Base-by-base conservation (phyloP, 768 basidiomycete genomes). In the Coprinopsis strossmayeri region DNA sequence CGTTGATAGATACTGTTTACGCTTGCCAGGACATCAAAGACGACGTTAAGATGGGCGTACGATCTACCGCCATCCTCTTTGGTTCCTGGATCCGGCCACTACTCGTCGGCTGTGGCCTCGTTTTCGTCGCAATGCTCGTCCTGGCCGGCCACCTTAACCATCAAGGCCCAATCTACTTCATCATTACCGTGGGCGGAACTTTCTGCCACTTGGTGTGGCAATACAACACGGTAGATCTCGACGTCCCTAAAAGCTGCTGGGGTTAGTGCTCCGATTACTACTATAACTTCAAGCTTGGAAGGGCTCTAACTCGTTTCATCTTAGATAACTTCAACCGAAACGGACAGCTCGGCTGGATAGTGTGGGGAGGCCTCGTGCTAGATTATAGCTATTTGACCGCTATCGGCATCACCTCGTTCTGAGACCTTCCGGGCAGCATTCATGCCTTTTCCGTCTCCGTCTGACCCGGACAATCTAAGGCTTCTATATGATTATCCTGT, bases 21-120 rank as follows among this genome's bases (percentile, higher is more conserved):
- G 87, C 84, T 15, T 87, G 84, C 60, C 78, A 88, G 69, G 88
- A 91, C 62, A 81, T 83, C 48, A 64, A 72, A 48, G 88, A 89
- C 65, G 87, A 90, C 62, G 62, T 81, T 34, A 73, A 77, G 44
- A 80, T 78, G 48, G 84, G 83, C n/a, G 79, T 89, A 34, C 78
- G 81, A 52, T 89, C 85, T 5, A 89, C 84, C 21, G 87, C 88
- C 0, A 74, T 89, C 37, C 71, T 86, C 12, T 87, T 85, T 58
- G 84, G 81, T 12, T 62, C 69, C 2, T 72, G 73, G 62, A 78
- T 85, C 26, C 70, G 76, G 1, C 72, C 78, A 0, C 67, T 86
- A 50, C 72, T 87, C 30, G 60, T 76, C 10, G 49, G 58, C 28
- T 81, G 83, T 55, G 78, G 75, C 0, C 42, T 72, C 2, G 60